A percentile compares a stretch with the other conserved stretches of the same genome.
Conservation (phyloP, 176 grass and related monocot species). For the Musa itinerans region DNA sequence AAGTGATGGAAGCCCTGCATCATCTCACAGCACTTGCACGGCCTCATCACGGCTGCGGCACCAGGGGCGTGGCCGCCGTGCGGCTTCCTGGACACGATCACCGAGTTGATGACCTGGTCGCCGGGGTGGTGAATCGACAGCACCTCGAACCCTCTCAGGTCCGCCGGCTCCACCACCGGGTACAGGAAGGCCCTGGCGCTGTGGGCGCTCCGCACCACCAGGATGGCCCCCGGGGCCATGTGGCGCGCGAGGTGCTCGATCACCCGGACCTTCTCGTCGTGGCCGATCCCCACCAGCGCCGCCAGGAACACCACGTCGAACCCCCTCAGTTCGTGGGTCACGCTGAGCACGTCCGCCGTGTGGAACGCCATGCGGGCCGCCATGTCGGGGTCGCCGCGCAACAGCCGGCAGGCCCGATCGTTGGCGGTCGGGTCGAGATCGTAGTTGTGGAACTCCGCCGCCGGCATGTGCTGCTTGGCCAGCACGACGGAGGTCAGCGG, state of each 20-base stretch:
- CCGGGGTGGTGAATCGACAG: slow-evolving; percentile 55
- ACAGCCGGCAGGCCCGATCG: slow-evolving; percentile 35
- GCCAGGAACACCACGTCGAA: slow-evolving; percentile 82
- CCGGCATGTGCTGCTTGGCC: slow-evolving; percentile 12
- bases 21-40: slow-evolving; percentile 55
- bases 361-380: slow-evolving; percentile 45
- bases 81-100: slow-evolving; percentile 71
- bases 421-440: slow-evolving; percentile 36
- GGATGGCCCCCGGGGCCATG: slow-evolving; percentile 54
- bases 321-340: slow-evolving; percentile 15
- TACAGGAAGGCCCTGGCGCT: slow-evolving; percentile 69
- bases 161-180: slow-evolving; percentile 51
- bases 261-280: slow-evolving; percentile 49
- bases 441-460: slow-evolving; percentile 24
- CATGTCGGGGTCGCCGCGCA: slow-evolving; percentile 38
- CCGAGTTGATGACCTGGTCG: slow-evolving; percentile 91
- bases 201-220: slow-evolving; percentile 77
- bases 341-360: slow-evolving; percentile 47
- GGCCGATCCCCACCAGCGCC: slow-evolving; percentile 52
- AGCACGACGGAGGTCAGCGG: slow-evolving; percentile 49
- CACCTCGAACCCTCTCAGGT: slow-evolving; percentile 58
- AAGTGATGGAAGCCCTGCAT: slow-evolving; percentile 29
- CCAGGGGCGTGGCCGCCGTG: neutral
- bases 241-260: slow-evolving; percentile 46
- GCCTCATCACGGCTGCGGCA: slow-evolving; percentile 22